Evolutionary conservation across 169 alveolate genomes (phyloP), one percentile per base, ranked within the genome.

Genomic region (Eimeria sp.): DNA sequence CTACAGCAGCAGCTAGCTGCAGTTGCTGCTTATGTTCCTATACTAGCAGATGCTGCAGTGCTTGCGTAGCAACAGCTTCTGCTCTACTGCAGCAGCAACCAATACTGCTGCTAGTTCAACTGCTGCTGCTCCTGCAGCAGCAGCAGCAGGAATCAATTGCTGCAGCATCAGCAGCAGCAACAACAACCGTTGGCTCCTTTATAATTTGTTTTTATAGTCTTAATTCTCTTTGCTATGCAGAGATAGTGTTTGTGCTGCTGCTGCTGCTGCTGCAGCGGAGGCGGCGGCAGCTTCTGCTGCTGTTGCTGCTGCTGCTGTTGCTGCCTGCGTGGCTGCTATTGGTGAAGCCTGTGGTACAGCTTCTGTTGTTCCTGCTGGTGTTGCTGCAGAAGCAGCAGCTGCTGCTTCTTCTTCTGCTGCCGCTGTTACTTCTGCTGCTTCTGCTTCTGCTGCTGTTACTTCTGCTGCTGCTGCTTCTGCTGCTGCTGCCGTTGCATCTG

Each of bases 11-110:
- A 34, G 40, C 0, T 34, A 34, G 40, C 40, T 34, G 40, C 40
- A 34, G 40, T 0, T 67, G 63, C 11, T 67, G 78, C 43, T 27
- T 11, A 47, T 18, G 49, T 16, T 10, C 27, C 67, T 54, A 47
- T 40, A 22, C 73, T 3, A 27, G 61, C 73, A 49, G 30, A 5
- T 91, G 82, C 82, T 91, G 75, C 40, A 1, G 40, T 34, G 40
- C 40, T 34, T 34, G 4, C 88, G 2, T 61, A 65, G 14, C 70
- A 73, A 25, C 70, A 40, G 76, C 95, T 65, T 6, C 82, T 91
- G 67, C 90, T 82, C 25, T 83, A 75, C 76, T 27, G 76, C 72
- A 83, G 40, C 67, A n/a, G 89, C 45, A 40, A 70, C 30, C 67
- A 45, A 4, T 20, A 43, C 18, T 63, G 47, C 45, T 45, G 89